phyloP scores from a whole-genome alignment of 441 rosid genomes.

The Bruguiera hainesii region DNA sequence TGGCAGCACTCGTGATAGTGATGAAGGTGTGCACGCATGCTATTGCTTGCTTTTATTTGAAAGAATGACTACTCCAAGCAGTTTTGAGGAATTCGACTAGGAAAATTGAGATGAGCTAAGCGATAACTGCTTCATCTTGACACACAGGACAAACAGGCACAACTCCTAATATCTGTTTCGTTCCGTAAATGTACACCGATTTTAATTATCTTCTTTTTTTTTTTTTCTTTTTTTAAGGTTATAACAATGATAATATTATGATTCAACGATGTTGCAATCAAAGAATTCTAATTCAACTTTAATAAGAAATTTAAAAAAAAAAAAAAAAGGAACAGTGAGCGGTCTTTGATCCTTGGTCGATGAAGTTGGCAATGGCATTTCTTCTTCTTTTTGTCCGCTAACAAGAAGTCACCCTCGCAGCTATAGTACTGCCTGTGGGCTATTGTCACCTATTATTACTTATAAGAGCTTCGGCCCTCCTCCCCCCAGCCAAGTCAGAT shows the following conservation, averaged over 20 bases:
- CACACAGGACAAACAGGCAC: too few species aligned
- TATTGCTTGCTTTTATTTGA: neutral
- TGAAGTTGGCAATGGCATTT: constrained; percentile 23
- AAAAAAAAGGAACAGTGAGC: neutral
- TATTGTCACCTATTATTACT: constrained; percentile 23
- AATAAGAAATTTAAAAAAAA: neutral
- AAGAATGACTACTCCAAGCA: too few species aligned
- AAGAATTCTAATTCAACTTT: constrained; percentile 29
- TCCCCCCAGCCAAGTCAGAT: constrained; percentile 2
- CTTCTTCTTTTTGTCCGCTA: constrained; percentile 38
- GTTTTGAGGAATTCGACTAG: too few species aligned
- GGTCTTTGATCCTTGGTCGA: constrained; percentile 30
- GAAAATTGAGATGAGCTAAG: too few species aligned
- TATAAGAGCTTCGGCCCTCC: constrained; percentile 5
- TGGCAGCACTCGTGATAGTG: too few species aligned
- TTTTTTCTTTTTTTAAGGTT: too few species aligned
- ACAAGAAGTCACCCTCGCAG: constrained; percentile 8
- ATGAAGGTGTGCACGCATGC: neutral
- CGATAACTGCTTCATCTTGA: too few species aligned
- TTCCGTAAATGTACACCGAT: too few species aligned
- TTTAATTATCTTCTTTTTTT: too few species aligned
- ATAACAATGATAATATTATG: neutral
- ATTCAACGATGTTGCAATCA: constrained; percentile 19
- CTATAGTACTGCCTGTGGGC: too few species aligned
- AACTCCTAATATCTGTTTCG: too few species aligned